Evolutionary conservation across 2,329 filamentous ascomycete genomes (phyloP).

Genomic region (Verticillium dahliae): DNA sequence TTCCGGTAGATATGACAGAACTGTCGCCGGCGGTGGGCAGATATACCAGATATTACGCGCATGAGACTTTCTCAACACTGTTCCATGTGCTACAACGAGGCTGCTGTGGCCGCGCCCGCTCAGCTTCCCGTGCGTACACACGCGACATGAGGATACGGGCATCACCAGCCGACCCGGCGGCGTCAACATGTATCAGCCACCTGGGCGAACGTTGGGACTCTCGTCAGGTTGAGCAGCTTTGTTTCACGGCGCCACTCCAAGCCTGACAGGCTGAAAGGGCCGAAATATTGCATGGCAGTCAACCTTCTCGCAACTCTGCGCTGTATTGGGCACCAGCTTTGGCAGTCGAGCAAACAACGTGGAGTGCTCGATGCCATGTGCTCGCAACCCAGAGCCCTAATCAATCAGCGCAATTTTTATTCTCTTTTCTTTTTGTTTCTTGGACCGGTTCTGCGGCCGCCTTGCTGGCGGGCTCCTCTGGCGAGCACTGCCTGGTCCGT

Average conservation of each 20-base stretch:
- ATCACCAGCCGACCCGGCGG: neutral
- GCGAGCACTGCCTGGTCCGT: neutral
- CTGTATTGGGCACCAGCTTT: neutral
- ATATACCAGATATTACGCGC: neutral
- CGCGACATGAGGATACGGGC: neutral
- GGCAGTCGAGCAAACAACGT: neutral
- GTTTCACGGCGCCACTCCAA: neutral
- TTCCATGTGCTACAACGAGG: neutral
- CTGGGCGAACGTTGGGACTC: too few species aligned
- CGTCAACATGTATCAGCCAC: neutral
- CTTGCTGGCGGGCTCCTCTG: neutral
- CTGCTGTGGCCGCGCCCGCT: neutral
- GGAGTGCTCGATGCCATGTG: too few species aligned
- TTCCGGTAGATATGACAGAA: too few species aligned
- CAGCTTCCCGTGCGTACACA: neutral
- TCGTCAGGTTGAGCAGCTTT: too few species aligned
- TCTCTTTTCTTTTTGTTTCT: too few species aligned
- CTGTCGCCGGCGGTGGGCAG: neutral
- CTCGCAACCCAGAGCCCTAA: too few species aligned
- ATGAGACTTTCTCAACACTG: neutral
- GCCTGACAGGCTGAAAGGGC: neutral
- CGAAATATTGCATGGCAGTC: neutral
- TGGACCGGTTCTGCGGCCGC: neutral
- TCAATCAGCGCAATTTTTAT: too few species aligned
- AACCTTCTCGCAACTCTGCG: neutral